Evolutionary conservation across 1,139 yeast genomes (phyloP), one percentile per base, ranked within the genome.

Genomic region (Lizanozyma gosingica): DNA sequence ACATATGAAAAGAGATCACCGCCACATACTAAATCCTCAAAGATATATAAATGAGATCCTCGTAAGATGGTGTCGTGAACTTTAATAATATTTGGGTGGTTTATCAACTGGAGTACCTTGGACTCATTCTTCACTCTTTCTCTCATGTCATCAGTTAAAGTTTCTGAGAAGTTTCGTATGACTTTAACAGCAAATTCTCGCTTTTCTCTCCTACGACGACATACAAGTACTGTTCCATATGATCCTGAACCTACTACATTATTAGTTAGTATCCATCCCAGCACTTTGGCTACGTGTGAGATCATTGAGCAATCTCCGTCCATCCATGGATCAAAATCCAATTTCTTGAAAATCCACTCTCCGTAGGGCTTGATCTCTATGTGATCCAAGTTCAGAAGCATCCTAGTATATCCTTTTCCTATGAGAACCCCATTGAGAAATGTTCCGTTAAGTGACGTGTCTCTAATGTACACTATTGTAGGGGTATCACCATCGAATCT

Each of bases 1-100:
- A 80, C 53, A 47, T 78, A 80, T 0, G 84, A 77, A 47, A 79
- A 79, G 14, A 80, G 56, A 49, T 81, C 88, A 0, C 87, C 87
- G 1, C 87, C 87, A 42, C 74, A 65, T 3, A 73, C 53, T 17
- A 71, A 58, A 46, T 76, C 80, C 50, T 77, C 76, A 47, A 73
- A 74, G 8, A 78, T 67, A 40, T 66, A 71, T 2, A 71, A 44
- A 14, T 71, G 50, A 39, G 70, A 47, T 34, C 67, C 40, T 37
- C 62, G 41, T 47, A 67, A 54, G 48, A 67, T 51, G 0, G 70
- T 62, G 14, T 71, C 70, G 42, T 71, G 61, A 18, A 71, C 61
- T 43, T 60, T 59, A 37, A 73, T 61, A 33, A 73, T 62, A 50
- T 74, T 71, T 9, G 73, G 76, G 72, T 61, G 42, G 35, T 11